Percentiles rank a stretch among this genome's conserved stretches.
These are phyloP conservation scores for Termitomyces heimii DNA, from an alignment of 768 basidiomycete species.

Conservation along the genomic window DNA sequence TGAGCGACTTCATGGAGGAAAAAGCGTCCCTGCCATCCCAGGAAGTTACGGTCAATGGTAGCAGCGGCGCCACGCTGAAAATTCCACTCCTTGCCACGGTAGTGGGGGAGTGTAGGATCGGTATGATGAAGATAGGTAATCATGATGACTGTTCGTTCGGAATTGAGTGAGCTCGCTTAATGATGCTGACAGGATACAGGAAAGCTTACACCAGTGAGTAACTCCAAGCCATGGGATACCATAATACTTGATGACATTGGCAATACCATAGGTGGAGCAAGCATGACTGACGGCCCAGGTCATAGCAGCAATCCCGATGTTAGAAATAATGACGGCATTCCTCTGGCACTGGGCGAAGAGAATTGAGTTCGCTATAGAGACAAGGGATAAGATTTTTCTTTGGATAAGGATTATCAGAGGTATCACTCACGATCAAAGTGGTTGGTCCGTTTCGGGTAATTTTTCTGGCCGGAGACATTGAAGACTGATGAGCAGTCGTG, in stretches of 20 bases:
- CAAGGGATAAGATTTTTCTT: not conserved
- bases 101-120: conserved; percentile 52
- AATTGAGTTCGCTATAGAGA: conserved; percentile 41
- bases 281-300: conserved; percentile 31
- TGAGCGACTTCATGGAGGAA: conserved; percentile 62
- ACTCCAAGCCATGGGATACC: conserved; percentile 51
- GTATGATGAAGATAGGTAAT: conserved; percentile 64
- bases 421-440: conserved; percentile 52
- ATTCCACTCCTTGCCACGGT: conserved; percentile 51
- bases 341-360: conserved; percentile 50
- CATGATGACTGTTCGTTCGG: conserved; percentile 33
- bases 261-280: conserved; percentile 28
- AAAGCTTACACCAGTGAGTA: conserved; percentile 46
- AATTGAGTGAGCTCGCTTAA: not conserved
- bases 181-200: not conserved
- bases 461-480: conserved; percentile 58
- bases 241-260: conserved; percentile 42
- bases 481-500: conserved; percentile 32
- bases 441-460: conserved; percentile 58
- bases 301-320: conserved; percentile 50
- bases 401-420: not conserved
- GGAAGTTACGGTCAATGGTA: conserved; percentile 51
- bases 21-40: conserved; percentile 61
- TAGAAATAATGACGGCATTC: conserved; percentile 48
- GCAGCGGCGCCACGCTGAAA: conserved; percentile 58